Evolutionary conservation across 2,329 filamentous ascomycete genomes (phyloP).

Genomic region (Aspergillus tanneri): DNA sequence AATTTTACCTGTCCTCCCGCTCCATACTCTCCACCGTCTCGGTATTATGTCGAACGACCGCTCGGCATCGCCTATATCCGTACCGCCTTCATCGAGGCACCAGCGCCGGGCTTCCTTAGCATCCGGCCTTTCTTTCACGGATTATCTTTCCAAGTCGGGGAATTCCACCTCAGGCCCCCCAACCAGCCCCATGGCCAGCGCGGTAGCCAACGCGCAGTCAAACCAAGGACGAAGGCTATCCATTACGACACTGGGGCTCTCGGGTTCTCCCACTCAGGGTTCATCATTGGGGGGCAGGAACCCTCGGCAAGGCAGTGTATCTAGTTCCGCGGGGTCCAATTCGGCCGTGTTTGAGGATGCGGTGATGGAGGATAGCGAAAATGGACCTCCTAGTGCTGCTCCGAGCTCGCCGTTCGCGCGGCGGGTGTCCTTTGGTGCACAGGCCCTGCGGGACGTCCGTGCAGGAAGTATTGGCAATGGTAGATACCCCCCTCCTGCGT

Average conservation of each 20-base stretch:
- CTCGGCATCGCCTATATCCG: constrained; percentile 40
- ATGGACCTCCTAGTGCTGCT: constrained; percentile 56
- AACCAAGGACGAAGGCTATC: constrained; percentile 66
- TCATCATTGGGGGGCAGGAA: constrained; percentile 52
- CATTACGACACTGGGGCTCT: constrained; percentile 71
- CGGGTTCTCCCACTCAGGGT: constrained; percentile 64
- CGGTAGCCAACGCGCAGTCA: constrained; percentile 50
- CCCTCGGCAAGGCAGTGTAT: constrained; percentile 65
- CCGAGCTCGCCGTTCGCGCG: constrained; percentile 70
- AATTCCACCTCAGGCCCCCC: constrained; percentile 17
- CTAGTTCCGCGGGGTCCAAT: constrained; percentile 55
- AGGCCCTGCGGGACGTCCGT: constrained; percentile 71
- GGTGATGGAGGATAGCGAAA: constrained; percentile 66
- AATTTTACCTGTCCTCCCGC: not conserved
- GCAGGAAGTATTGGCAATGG: constrained; percentile 62
- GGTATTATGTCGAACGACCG: constrained; percentile 46
- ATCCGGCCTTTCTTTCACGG: constrained; percentile 40
- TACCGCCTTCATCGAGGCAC: constrained; percentile 35
- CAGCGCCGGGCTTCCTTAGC: constrained; percentile 50
- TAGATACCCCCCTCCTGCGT: constrained; percentile 53
- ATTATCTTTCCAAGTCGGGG: constrained; percentile 39
- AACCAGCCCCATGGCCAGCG: constrained; percentile 52
- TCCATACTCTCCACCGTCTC: not conserved
- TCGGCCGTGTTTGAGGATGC: constrained; percentile 43
- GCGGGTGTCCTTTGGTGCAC: constrained; percentile 85